Base-by-base conservation (phyloP, 1,139 yeast genomes). In the Blastobotrys elegans region DNA sequence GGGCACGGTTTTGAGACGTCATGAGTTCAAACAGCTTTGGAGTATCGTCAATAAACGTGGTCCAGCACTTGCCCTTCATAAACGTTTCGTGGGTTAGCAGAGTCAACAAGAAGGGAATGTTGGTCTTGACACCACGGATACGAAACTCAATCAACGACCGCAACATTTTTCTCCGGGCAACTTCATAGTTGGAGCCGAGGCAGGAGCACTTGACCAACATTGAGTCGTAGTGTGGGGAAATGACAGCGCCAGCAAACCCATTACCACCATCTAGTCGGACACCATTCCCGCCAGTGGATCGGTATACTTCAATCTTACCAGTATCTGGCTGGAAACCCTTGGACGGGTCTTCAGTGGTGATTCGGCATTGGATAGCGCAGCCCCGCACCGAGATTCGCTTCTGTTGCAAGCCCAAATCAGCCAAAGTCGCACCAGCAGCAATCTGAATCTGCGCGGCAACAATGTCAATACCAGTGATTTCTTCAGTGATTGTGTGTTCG, bases 281-380 rank as follows among this genome's bases (percentile, higher is more conserved):
- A 66, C 99, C 99, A 65, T 92, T 92, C 75, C 99, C 99, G 73
- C 99, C 99, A 34, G 98, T 88, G 33, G 97, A 89, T 68, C 98
- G 80, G 74, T 92, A 92, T 43, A 92, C 99, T 69, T 92, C 99
- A 59, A 92, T 85, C 70, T 92, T 89, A 66, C 99, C 99, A 2
- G 97, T 94, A 66, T 92, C 99, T 16, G 99, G 99, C 70, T 87
- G 97, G 81, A 92, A 92, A 66, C 84, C 87, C 73, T 89, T 90
- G 43, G 96, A 68, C 17, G 99, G 98, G 65, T 92, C 98, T 71
- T 92, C 99, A 46, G 98, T 94, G 48, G 98, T 92, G 72, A 92
- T 92, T 77, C 98, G 89, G 76, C 98, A 94, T 74, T 92, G 99
- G 60, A 92, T 92, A 39, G 98, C 97, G 68, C 90, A 92, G 11